Evolutionary conservation across 2,329 filamentous ascomycete species (phyloP), one percentile per base, ranked within the genome.

Genomic region (Fusarium sp.): DNA sequence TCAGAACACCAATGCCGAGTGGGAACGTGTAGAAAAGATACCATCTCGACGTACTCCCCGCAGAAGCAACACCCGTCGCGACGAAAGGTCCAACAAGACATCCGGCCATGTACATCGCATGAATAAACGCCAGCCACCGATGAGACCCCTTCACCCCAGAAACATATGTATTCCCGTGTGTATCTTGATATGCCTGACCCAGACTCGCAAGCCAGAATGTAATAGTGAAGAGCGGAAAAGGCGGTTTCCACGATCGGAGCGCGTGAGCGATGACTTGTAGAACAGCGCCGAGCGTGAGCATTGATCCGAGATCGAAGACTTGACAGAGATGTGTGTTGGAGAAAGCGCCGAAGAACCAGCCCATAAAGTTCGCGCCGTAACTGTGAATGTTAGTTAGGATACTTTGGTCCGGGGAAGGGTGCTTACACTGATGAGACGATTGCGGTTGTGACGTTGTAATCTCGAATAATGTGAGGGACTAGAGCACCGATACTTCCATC

Each of bases 401-500:
- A 12, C 11, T 31, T 14, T n/a, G n/a, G n/a, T n/a, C n/a, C n/a
- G n/a, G n/a, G 33, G 4, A 31, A 19, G 23, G 11, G 2, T 27
- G 70, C 82, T 65, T 79, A 89, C 83, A 90, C 79, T 27, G 86
- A 80, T 1, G 87, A 84, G 9, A 88, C 83, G 33, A 85, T 81
- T 27, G 84, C 85, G 0, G 87, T 90, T 18, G 80, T 84, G 49
- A 90, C 85, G 10, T 81, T 69, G 73, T 91, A 91, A 7, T 86
- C 84, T 10, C 84, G 82, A 8, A 92, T 84, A 15, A 92, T 84
- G 73, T 92, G 90, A 0, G 90, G 90, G 4, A 92, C 86, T 19
- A 92, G 71, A 3, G 90, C 85, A 5, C 90, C 90, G 2, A 92
- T 81, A 66, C 86, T 90, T 37, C 90, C 90, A 76, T 92, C 90